These are phyloP conservation scores for Rhodocollybia butyracea DNA, from an alignment of 768 basidiomycete species.

Conservation along the genomic window DNA sequence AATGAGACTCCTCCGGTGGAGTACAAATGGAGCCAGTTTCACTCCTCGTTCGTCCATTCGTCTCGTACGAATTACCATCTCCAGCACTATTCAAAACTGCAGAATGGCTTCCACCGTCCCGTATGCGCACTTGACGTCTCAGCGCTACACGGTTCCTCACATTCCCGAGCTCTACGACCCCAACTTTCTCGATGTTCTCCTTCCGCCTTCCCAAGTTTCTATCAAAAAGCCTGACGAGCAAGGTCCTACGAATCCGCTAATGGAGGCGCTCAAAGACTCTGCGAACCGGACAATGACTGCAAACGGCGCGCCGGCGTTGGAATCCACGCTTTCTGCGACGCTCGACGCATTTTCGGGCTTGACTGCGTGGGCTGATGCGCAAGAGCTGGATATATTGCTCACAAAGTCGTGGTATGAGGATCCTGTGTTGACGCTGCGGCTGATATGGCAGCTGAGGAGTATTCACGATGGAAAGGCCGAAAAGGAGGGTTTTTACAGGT, in stretches of 20 bases:
- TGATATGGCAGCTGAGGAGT: slow-evolving; percentile 67
- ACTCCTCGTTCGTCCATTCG: slow-evolving; percentile 1
- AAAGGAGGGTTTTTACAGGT: slow-evolving; percentile 59
- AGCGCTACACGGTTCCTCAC: slow-evolving; percentile 48
- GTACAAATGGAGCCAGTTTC: too few relatives aligned
- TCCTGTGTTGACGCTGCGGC: slow-evolving; percentile 50
- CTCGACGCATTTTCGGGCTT: slow-evolving; percentile 59
- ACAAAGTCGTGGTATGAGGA: slow-evolving; percentile 56
- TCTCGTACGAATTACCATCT: background rate
- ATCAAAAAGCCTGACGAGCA: background rate
- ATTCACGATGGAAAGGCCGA: slow-evolving; percentile 70
- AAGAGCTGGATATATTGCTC: slow-evolving; percentile 33
- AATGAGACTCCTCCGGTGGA: too few relatives aligned
- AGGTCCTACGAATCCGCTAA: slow-evolving; percentile 44
- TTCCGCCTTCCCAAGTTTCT: slow-evolving; percentile 30
- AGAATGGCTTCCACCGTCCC: slow-evolving; percentile 2
- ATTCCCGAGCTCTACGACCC: slow-evolving; percentile 58
- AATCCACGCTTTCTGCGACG: slow-evolving; percentile 46
- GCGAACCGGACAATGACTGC: slow-evolving; percentile 44
- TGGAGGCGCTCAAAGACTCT: slow-evolving; percentile 45
- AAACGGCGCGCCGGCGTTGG: slow-evolving; percentile 49
- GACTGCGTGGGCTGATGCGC: slow-evolving; percentile 17
- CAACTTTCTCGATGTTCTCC: slow-evolving; percentile 52
- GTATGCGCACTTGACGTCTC: slow-evolving; percentile 25
- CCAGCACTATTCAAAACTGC: background rate